These are phyloP conservation scores for Torulaspora gathmanii DNA, from an alignment of 805 yeast genomes.

Conservation along the genomic window DNA sequence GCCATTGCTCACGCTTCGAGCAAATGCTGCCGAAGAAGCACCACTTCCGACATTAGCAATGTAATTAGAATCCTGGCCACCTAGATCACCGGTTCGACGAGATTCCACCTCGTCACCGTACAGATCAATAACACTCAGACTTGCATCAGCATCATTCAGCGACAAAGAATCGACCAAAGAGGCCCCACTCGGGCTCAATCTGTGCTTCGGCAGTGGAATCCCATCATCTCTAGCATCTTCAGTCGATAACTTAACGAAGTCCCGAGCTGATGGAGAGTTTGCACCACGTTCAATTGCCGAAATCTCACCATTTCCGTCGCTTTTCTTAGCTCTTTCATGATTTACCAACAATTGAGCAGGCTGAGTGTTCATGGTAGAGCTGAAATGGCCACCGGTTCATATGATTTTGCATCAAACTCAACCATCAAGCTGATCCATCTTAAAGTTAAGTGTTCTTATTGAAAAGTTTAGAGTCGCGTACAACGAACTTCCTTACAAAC, in stretches of 20 bases:
- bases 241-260: slow-evolving; percentile 15
- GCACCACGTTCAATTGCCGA: slow-evolving; percentile 7
- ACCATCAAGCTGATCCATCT: background rate
- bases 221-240: slow-evolving; percentile 9
- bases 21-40: slow-evolving; percentile 3
- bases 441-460: background rate
- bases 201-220: slow-evolving; percentile 8
- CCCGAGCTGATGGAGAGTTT: slow-evolving; percentile 25
- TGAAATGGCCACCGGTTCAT: background rate
- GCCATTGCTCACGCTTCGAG: slow-evolving; percentile 1
- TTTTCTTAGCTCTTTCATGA: slow-evolving; percentile 4
- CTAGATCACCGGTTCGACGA: slow-evolving; percentile 7
- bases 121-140: slow-evolving; percentile 38
- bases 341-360: slow-evolving; percentile 11
- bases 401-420: background rate
- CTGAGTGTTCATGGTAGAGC: slow-evolving; percentile 11
- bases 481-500: slow-evolving; percentile 4
- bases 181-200: background rate
- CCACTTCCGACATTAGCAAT: slow-evolving; percentile 10
- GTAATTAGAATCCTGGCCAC: slow-evolving; percentile 10
- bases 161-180: slow-evolving; percentile 7
- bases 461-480: slow-evolving; percentile 8
- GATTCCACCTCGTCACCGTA: slow-evolving; percentile 33
- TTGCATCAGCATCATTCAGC: slow-evolving; percentile 25
- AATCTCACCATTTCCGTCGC: background rate